phyloP scores from a whole-genome alignment of 169 alveolate species.

The Plasmodium relictum region DNA sequence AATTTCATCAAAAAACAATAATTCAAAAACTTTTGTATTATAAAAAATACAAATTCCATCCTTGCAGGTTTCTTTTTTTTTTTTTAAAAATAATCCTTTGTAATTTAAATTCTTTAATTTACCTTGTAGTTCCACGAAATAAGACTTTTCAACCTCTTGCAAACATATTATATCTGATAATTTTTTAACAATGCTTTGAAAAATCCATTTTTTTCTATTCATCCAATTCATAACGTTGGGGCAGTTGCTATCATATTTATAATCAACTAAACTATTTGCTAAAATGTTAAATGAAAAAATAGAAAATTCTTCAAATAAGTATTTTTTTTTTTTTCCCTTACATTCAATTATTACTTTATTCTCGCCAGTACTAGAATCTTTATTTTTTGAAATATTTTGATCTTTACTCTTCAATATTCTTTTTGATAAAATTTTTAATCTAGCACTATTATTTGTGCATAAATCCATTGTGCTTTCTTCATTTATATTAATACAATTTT shows the following conservation, averaged over 20 bases:
- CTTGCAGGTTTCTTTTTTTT: conserved; percentile 79
- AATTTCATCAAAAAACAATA: conserved; percentile 79
- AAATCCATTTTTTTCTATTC: conserved; percentile 80
- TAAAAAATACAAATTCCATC: conserved; percentile 85
- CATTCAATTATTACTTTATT: neutral
- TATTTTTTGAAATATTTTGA: neutral
- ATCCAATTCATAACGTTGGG: conserved; percentile 83
- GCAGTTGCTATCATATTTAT: conserved; percentile 83
- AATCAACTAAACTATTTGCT: conserved; percentile 86
- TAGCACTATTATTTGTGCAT: too few species aligned
- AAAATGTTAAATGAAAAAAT: conserved; percentile 80
- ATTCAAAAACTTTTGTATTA: conserved; percentile 79
- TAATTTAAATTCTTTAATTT: conserved; percentile 79
- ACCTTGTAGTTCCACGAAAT: conserved; percentile 77
- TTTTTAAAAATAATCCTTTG: conserved; percentile 80
- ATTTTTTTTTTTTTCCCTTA: conserved; percentile 14
- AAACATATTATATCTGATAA: conserved; percentile 83
- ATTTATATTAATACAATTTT: conserved; percentile 5
- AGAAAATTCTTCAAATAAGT: conserved; percentile 60
- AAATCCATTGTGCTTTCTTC: conserved; percentile 7
- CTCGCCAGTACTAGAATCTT: too few species aligned
- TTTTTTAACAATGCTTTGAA: conserved; percentile 66
- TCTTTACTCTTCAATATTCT: neutral
- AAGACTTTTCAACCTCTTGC: conserved; percentile 84
- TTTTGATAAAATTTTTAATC: too few species aligned